Evolutionary conservation across 495 filamentous ascomycete genomes (phyloP), one percentile per base, ranked within the genome.

Genomic region (Cairneyella variabilis): DNA sequence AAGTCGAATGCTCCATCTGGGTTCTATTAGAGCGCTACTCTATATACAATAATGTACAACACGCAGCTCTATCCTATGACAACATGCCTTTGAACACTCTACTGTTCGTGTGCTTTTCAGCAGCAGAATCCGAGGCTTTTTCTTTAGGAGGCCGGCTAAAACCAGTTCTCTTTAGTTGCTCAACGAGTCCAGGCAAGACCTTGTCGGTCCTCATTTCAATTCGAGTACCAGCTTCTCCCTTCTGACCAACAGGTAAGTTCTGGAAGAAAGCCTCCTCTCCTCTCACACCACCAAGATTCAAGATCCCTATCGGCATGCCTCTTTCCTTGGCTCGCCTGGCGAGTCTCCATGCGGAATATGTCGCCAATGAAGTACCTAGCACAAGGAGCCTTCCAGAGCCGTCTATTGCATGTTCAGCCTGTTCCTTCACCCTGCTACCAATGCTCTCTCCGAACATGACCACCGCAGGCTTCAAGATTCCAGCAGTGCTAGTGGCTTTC

Each of bases 391-490:
- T 74, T 14, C 79, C 80, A 8, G 91, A 84, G 45, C 78, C 76
- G 57, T 96, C 86, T 34, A 98, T 80, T 7, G 83, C 86, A 16
- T 80, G 72, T 62, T 96, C 90, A 1, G 91, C 92, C n/a, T 80
- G 83, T 1, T 62, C 56, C 64, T 91, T 96, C 12, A 90, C 83
- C 3, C 62, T 49, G 2, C 65, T 62, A 3, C 77, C 70, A 26
- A 97, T 93, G 48, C 82, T 89, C 68, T 98, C 93, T 3, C 93
- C 93, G 66, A 98, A 98, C 89, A 98, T 95, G 46, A 86, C 82
- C 0, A 98, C 92, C 1, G 84, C 84, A 3, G 93, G 93, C 64
- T 98, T 97, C 37, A 98, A 61, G 14, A 98, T 80, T 0, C 90
- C 91, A 2, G 82, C 88, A 12, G 71, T 90, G 39, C 86, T 91